These are phyloP conservation scores for Solanum etuberosum DNA, from an alignment of 257 asterid species.

Conservation along the genomic window DNA sequence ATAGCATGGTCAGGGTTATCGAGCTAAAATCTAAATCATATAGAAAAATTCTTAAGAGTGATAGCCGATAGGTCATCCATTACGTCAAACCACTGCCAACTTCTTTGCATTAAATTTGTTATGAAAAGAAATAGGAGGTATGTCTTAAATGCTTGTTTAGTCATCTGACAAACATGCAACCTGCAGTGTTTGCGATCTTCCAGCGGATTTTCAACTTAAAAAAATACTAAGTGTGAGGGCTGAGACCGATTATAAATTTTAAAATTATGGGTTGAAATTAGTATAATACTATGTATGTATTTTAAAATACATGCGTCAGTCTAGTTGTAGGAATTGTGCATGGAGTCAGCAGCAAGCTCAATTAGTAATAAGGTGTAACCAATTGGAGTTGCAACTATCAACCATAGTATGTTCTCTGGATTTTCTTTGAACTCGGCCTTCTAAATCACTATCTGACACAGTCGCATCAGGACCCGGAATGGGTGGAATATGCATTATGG, in stretches of 20 bases:
- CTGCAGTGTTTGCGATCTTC: background rate
- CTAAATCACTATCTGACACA: no score
- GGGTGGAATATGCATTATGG: no score
- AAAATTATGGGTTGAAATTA: background rate
- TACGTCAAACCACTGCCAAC: background rate
- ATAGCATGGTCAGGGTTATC: background rate
- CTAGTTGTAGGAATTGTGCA: background rate
- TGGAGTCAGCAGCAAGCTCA: background rate
- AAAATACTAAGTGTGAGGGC: background rate
- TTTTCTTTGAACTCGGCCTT: no score
- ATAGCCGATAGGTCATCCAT: background rate
- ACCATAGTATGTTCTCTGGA: background rate
- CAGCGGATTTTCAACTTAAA: background rate
- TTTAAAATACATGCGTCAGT: background rate
- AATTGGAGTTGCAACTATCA: background rate
- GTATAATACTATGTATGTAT: background rate
- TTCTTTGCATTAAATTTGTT: background rate
- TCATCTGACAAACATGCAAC: background rate
- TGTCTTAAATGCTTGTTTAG: background rate
- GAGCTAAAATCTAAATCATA: background rate
- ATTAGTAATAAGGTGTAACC: background rate
- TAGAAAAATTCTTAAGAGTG: background rate
- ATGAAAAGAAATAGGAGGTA: background rate
- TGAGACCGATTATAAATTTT: background rate
- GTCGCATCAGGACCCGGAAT: no score